Evolutionary conservation across 306 rosid genomes (phyloP), one percentile per base, ranked within the genome.

Genomic region (Quercus berberidifolia): DNA sequence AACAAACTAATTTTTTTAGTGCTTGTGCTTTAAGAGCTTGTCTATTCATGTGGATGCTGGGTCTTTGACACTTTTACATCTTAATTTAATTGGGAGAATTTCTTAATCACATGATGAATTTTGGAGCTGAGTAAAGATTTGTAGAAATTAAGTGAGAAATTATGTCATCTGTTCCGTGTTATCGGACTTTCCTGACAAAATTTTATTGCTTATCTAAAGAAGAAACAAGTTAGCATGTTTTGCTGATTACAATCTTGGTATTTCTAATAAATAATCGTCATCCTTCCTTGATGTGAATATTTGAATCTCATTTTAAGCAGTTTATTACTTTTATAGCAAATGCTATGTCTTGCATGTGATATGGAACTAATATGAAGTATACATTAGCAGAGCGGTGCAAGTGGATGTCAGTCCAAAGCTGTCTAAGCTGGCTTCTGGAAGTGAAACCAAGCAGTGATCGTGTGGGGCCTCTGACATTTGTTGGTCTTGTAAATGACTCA

Each of bases 331-430:
- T 26, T 28, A 28, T 28, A 10, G 18, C 69, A 13, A 31, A 63
- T 63, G 0, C 69, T 63, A 63, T 28, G 28, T 19, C 38, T 28
- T 63, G 69, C 2, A 28, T 63, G 5, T 33, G 64, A 33, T 21
- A 68, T 58, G 55, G 69, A 46, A 76, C 76, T 75, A 60, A 72
- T 76, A 41, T 30, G 64, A 3, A 52, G 68, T 55, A 71, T 64
- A 56, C 17, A 17, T 43, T 13, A 76, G 75, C 92, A 92, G 98
- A 88, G 64, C 79, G 78, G 14, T 82, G 71, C 79, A 88, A 83
- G 74, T 92, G 98, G 98, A 86, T 88, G 90, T 90, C 97, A 38
- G 76, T 83, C 23, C 78, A 78, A 52, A 88, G 83, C 87, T 92
- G 97, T 89, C 84, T 82, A 79, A 89, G 79, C 77, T 89, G 79